Base-by-base conservation (phyloP, 2,329 filamentous ascomycete genomes). In the Fusarium liriodendri region DNA sequence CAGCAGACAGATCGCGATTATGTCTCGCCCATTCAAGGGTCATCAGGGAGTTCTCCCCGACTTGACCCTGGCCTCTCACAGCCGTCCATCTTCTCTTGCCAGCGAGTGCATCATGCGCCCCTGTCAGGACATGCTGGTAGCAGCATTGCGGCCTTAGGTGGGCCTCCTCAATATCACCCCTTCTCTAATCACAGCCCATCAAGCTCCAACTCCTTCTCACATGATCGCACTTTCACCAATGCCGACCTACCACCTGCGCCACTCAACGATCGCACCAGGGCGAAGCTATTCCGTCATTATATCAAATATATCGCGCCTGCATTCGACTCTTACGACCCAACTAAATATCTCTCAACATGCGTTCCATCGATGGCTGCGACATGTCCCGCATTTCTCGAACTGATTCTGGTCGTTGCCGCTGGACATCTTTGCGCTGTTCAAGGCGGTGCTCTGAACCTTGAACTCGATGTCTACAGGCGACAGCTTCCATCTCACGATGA, bases 271-370 rank as follows among this genome's bases (percentile, higher is more conserved):
- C 47, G 32, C 5, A 52, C 45, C 11, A 66, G 69, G 18, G 70
- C 70, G 13, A 62, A 70, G 38, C 64, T 72, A 3, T 70, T 74
- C 10, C 67, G 67, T 8, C 66, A 72, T 61, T 74, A 68, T 18
- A 68, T 74, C 25, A 64, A 37, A 3, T 66, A 74, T 38, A 67
- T 74, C 29, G 72, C 70, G 3, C 72, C 72, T 5, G 70, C 72
- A 6, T 72, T 74, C 52, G 72, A 74, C 54, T 38, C 64, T 8
- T 74, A 72, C 22, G 72, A 74, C 13, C 67, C 72, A 10, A 69
- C 62, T 13, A 67, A 58, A 47, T 68, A 70, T 55, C 64, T 74
- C 8, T 60, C 70, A 11, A 33, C 64, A n/a, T 37, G 42, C 1
- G 64, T 72, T 14, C 67, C 70, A 10, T 72, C 69, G 7, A 59